Base-by-base conservation (phyloP, 768 basidiomycete species). In the Auricularia auricula-judae region DNA sequence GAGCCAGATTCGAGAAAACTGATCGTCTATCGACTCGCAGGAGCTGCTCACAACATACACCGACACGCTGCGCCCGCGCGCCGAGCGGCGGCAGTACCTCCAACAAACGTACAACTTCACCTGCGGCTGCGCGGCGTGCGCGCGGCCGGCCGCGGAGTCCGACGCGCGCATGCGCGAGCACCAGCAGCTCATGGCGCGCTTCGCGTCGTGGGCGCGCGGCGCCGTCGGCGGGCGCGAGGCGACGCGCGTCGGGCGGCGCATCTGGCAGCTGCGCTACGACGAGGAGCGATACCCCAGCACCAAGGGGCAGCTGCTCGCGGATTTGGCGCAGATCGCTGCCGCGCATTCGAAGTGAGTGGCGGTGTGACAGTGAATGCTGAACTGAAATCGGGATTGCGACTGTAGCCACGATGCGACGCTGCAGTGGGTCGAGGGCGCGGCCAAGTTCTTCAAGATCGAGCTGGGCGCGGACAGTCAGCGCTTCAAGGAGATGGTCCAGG, bases 11-110 rank as follows among this genome's bases (percentile, higher is more conserved):
- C 29, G 3, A 29, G 29, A 29, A 29, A 36, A 64, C 29, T 11
- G 60, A 51, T 18, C 29, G 29, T 43, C 47, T 21, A 36, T 63
- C 62, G 60, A 21, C 4, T 44, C 59, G 53, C 66, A 86, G 83
- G 87, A 88, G 74, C 68, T 88, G 23, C 74, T 86, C 63, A 86
- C 84, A 4, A 79, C 83, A 7, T 87, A 87, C 66, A 82, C 78
- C 42, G 76, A 85, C 68, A 84, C 86, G 4, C 85, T 83, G 67
- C 71, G 73, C 66, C 75, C 83, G 10, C 77, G 84, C 65, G 74
- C 76, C 33, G 77, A 84, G 66, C 78, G 86, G 64, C 80, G 83
- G 86, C 82, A 65, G 60, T 79, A 77, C 65, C 75, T 87, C 56
- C 71, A 70, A 33, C 67, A 80, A 56, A 75, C 78, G 34, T 87